A percentile compares a stretch with the other conserved stretches of the same genome.
Conservation (phyloP, 305 asterid species). For the Fraxinus angustifolia region DNA sequence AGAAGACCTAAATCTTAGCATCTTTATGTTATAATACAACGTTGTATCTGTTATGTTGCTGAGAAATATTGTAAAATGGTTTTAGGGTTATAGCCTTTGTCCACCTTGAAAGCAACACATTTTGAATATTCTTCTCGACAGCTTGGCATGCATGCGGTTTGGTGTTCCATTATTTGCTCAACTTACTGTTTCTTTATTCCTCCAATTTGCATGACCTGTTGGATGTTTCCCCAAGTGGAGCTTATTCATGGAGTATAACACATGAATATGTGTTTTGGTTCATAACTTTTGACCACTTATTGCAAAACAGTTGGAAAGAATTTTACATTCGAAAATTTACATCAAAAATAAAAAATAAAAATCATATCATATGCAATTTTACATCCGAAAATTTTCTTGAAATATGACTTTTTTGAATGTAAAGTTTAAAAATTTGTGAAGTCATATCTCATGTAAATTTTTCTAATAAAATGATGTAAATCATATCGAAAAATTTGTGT, state of each 20-base stretch:
- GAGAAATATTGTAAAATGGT: background rate
- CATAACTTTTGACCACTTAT: too few relatives aligned
- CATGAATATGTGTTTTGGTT: conserved; percentile 5
- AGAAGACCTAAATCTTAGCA: conserved; percentile 7
- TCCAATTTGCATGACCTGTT: conserved; percentile 24
- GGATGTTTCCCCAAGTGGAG: conserved; percentile 33
- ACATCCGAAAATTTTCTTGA: too few relatives aligned
- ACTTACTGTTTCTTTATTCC: conserved; percentile 30
- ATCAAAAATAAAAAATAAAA: too few relatives aligned
- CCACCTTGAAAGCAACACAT: conserved; percentile 35
- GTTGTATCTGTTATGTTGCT: background rate
- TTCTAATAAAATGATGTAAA: too few relatives aligned
- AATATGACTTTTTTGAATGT: too few relatives aligned
- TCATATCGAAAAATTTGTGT: too few relatives aligned
- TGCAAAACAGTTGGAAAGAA: too few relatives aligned
- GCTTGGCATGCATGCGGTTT: conserved; percentile 17
- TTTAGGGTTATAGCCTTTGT: conserved; percentile 25
- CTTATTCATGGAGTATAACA: conserved; percentile 18
- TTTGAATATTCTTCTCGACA: conserved; percentile 19
- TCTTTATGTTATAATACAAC: conserved; percentile 3
- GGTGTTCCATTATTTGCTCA: conserved; percentile 24
- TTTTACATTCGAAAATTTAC: too few relatives aligned
- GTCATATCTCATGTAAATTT: too few relatives aligned
- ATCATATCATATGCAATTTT: too few relatives aligned
- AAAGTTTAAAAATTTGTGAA: too few relatives aligned